Evolutionary conservation across 2,329 filamentous ascomycete genomes (phyloP).

Genomic region (Alternaria longipes): DNA sequence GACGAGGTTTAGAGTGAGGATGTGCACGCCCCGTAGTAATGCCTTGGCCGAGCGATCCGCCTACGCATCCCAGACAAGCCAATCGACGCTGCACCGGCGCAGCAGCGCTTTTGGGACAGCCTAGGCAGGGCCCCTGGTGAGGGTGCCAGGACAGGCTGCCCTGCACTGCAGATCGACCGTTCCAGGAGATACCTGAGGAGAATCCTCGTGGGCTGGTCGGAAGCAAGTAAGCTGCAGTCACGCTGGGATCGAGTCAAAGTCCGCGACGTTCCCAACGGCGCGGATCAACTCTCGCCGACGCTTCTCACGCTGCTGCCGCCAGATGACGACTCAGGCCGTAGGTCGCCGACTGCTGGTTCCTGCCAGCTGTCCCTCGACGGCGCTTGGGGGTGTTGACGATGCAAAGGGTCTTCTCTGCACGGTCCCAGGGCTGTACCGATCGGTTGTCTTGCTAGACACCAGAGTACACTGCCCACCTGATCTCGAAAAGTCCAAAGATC

Average conservation of each 20-base stretch:
- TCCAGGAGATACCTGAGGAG: constrained; percentile 37
- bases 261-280: constrained; percentile 22
- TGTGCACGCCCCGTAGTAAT: constrained; percentile 45
- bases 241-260: constrained; percentile 17
- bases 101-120: constrained; percentile 51
- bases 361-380: constrained; percentile 8
- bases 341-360: constrained; percentile 20
- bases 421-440: constrained; percentile 35
- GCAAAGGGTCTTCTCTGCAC: constrained; percentile 17
- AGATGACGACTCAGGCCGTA: constrained; percentile 16
- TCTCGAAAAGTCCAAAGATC: constrained; percentile 8
- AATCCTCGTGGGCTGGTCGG: constrained; percentile 32
- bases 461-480: constrained; percentile 9
- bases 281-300: constrained; percentile 32
- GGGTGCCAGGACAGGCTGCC: constrained; percentile 50
- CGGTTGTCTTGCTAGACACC: constrained; percentile 31
- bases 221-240: constrained; percentile 35
- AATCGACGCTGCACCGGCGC: constrained; percentile 52
- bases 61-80: constrained; percentile 44
- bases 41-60: constrained; percentile 50
- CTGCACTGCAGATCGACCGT: constrained; percentile 54
- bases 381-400: constrained; percentile 3
- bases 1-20: constrained; percentile 41
- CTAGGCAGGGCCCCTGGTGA: constrained; percentile 30
- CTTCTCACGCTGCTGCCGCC: constrained; percentile 20